Base-by-base conservation (phyloP, 345 rosid species). In the Acer yangbiense region DNA sequence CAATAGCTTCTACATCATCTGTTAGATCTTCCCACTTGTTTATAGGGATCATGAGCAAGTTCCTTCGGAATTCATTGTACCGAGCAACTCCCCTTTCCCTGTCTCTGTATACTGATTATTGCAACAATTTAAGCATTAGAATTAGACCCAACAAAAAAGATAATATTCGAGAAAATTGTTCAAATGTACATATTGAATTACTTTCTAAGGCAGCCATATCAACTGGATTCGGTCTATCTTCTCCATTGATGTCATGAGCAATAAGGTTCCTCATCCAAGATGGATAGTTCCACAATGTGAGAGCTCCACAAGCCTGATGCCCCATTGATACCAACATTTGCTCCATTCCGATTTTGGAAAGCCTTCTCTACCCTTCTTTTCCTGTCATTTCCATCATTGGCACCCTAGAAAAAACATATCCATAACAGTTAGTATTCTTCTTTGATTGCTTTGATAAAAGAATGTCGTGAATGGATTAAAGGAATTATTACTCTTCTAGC, bases 11-110 rank as follows among this genome's bases (percentile, higher is more conserved):
- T 76, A 80, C n/a, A 35, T 89, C 94, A 14, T 90, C 91, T n/a
- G 92, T 90, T 71, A 93, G 72, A 68, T 93, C 93, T 72, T 90
- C 92, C 96, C 96, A 93, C n/a, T 81, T 81, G 73, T 77, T 83
- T 14, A 93, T 88, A 0, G 94, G 98, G 82, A 87, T 86, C 92
- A 90, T 88, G 76, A 93, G 46, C 46, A 91, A 62, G 77, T 88
- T 90, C 82, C 88, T 87, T 73, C 93, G 66, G 80, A 91, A 90
- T 72, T 93, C 92, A 64, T 90, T 93, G 85, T 86, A 93, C 72
- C 91, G 83, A 57, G 91, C 88, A 50, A 91, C 86, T 20, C 89
- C 91, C 77, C 91, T 89, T 82, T 93, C 92, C 11, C 94, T 70
- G 71, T 91, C 94, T 83, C 93, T 87, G 44, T 91, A 91, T 69